Base-by-base conservation (phyloP, 2,329 filamentous ascomycete genomes). In the Colletotrichum spinosum region DNA sequence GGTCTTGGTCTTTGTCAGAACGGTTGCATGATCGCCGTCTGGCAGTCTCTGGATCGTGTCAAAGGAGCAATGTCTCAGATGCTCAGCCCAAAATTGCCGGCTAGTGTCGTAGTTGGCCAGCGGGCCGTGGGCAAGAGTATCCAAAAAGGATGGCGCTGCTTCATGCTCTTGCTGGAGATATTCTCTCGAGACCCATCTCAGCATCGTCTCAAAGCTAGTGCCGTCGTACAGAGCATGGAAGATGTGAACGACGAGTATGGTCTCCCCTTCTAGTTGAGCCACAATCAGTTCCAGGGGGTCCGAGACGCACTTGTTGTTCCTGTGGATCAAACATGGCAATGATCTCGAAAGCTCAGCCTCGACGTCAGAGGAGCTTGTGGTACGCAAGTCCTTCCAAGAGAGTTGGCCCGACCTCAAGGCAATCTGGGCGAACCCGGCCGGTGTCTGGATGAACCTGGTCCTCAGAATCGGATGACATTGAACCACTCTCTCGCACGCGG, bases 171-270 rank as follows among this genome's bases (percentile, higher is more conserved):
- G 54, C 46, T 35, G 72, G 13, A 72, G 68, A 70, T 92, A 93
- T 5, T 82, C 78, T 3, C 78, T 71, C 35, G 80, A 77, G 3
- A 97, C 81, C 17, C 83, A 77, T 3, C 85, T 74, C 17, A 97
- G 82, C 44, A 97, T 83, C 33, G 93, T 75, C 2, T 85, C 83
- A 44, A 97, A 84, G 67, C 93, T 95, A 69, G 86, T 90, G 2
- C 93, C 94, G 76, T 97, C 94, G 70, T 97, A 97, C 0, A 97
- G 76, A 0, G 87, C 93, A 74, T 97, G 94, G 77, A 97, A 97
- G 1, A 97, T 89, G 50, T 91, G 85, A 2, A 97, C 71, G 2
- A 83, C 77, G 38, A 97, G 76, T 0, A 82, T 68, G 7, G 71
- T 70, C 2, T 69, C 70, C 1, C 68, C 69, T 0, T 62, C 56